Evolutionary conservation across 2,329 filamentous ascomycete species (phyloP), one percentile per base, ranked within the genome.

Genomic region (Rhynchosporium graminicola): DNA sequence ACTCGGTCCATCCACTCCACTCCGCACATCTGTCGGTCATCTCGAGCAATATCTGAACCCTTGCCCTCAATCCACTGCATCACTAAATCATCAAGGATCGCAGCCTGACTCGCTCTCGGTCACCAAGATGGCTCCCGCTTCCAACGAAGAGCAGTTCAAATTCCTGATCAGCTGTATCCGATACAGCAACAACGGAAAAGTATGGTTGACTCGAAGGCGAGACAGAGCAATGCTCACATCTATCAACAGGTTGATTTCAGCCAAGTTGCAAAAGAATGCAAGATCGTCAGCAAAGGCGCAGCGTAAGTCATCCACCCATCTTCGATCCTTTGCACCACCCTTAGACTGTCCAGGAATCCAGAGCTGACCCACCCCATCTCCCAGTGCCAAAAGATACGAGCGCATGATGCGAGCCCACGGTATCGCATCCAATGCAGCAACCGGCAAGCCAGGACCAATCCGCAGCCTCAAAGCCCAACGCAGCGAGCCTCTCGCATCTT

Each of bases 111-210:
- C 15, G 7, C 43, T 28, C n/a, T 38, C 7, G 12, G 38, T 26
- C 10, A 10, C 45, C 72, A 79, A 67, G 10, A 87, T 86, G 83
- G 77, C 82, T 67, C 72, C 74, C 45, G 73, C 77, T 62, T 76
- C 77, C 28, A 80, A 83, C 33, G 77, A 82, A 26, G 80, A 85
- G 33, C 86, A 89, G 68, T 80, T 90, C 75, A 82, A 81, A 65
- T 89, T 91, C 72, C 78, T 91, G 29, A 80, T 90, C 55, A 79
- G 80, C 59, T 90, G 88, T 75, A 87, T 90, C 73, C 80, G 82
- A 59, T 76, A 86, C 74, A 82, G 84, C 9, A 80, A 76, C 69
- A 80, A 80, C 65, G 87, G 87, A 64, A 85, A 83, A 74, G 87
- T 88, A 75, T 28, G 40, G 43, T 70, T 77, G 26, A 31, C 28